Percentiles rank a stretch among this genome's conserved stretches.
phyloP scores from a whole-genome alignment of 2,329 filamentous ascomycete species.

The Paraphoma chrysanthemicola region DNA sequence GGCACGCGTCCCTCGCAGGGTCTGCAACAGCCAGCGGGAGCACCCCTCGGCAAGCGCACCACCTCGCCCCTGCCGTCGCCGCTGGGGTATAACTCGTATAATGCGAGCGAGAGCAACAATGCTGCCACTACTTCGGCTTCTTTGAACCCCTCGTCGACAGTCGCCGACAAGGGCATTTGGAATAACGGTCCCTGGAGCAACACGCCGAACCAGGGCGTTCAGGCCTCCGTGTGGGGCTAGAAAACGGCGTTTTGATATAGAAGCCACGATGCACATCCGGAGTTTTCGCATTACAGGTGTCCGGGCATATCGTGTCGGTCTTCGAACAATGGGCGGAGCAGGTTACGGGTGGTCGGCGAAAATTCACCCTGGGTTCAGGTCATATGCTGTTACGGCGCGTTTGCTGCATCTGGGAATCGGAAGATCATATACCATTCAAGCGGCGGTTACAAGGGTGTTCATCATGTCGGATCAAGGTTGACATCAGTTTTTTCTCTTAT shows the following conservation, averaged over 20 bases:
- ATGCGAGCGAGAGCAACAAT: constrained; percentile 61
- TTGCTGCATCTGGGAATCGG: constrained; percentile 39
- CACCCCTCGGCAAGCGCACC: constrained; percentile 76
- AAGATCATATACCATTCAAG: constrained; percentile 39
- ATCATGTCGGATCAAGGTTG: constrained; percentile 31
- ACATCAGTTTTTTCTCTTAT: constrained; percentile 24
- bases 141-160: constrained; percentile 62
- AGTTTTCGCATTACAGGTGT: constrained; percentile 54
- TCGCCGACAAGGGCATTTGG: constrained; percentile 66
- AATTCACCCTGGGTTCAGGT: constrained; percentile 40
- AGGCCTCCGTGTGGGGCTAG: constrained; percentile 94
- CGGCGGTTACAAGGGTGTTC: constrained; percentile 41
- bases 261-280: constrained; percentile 49
- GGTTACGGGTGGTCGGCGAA: constrained; percentile 43
- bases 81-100: constrained; percentile 70
- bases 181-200: constrained; percentile 86
- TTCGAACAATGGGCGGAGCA: constrained; percentile 45
- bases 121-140: constrained; percentile 58
- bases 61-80: constrained; percentile 94
- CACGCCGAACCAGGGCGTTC: constrained; percentile 72
- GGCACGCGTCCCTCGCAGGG: constrained; percentile 80
- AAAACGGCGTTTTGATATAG: constrained; percentile 41
- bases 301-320: constrained; percentile 48
- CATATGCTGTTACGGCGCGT: constrained; percentile 39
- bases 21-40: constrained; percentile 63